Evolutionary conservation across 2,329 filamentous ascomycete species (phyloP), one percentile per base, ranked within the genome.

Genomic region (Clarireedia hainanense): DNA sequence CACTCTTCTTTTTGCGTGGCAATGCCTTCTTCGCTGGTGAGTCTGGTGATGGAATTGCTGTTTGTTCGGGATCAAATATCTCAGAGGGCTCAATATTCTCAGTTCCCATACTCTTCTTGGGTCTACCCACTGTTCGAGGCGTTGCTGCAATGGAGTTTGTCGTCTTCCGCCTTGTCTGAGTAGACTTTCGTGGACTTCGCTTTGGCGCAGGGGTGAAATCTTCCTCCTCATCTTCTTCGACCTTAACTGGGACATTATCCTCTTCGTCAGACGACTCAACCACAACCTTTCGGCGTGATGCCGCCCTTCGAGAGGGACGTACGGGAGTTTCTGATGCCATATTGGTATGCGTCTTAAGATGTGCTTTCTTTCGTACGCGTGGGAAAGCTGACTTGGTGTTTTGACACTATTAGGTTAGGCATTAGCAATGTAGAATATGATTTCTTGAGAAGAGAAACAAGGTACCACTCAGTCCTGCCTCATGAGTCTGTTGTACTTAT

Each of bases 211-310:
- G 90, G 46, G 86, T 87, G 66, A 91, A 94, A 50, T 95, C 89
- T 50, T 91, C 86, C 61, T 88, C 87, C 27, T 50, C 77, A 3
- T 86, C 81, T 27, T 86, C 77, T 27, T 82, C 75, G 58, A 80
- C 77, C 65, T 81, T 76, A 60, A 79, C 75, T 64, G 80, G 75
- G 54, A 82, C 76, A 61, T 87, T 83, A 56, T 90, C 88, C 57
- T 95, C 89, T 43, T 92, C 89, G 24, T 83, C 80, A 20, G 81
- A 77, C 7, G 85, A 90, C 62, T 95, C 90, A 58, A 91, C 75
- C 48, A 95, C 79, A 50, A 86, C 81, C 64, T 84, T 87, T 65
- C 86, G 84, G 67, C 89, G 81, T 23, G 86, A 71, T 45, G 79
- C 78, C 50, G 76, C 78, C 55, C 83, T 77, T 67, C 85, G 77